Evolutionary conservation across 2,329 filamentous ascomycete species (phyloP).

Genomic region (Neofusicoccum cordaticola): DNA sequence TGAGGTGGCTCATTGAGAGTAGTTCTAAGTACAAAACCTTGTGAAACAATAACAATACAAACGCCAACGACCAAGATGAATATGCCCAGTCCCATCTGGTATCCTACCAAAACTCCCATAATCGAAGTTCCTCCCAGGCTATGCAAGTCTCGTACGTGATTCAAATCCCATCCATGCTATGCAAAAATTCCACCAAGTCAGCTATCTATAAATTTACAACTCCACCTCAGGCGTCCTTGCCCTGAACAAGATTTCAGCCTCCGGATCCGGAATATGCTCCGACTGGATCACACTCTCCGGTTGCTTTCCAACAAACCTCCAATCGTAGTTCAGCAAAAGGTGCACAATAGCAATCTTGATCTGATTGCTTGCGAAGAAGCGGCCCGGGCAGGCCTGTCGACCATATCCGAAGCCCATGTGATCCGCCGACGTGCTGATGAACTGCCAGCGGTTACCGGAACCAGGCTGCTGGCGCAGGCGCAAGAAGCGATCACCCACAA

Average conservation of each 20-base stretch:
- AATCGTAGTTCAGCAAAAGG: conserved; percentile 20
- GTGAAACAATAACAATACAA: too few species aligned
- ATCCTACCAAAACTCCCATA: too few species aligned
- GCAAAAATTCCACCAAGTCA: too few species aligned
- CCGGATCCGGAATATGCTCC: background rate
- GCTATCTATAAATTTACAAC: background rate
- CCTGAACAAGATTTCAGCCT: background rate
- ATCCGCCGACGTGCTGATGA: background rate
- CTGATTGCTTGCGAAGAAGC: conserved; percentile 19
- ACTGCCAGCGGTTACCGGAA: background rate
- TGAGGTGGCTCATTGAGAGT: too few species aligned
- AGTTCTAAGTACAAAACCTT: too few species aligned
- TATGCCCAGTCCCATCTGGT: too few species aligned
- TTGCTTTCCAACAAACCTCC: background rate
- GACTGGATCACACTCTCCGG: background rate
- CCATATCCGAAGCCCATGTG: background rate
- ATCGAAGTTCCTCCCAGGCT: too few species aligned
- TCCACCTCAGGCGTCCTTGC: background rate
- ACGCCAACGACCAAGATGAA: too few species aligned
- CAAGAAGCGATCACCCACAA: background rate
- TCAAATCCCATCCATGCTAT: too few species aligned
- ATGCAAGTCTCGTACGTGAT: too few species aligned
- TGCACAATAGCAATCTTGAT: conserved; percentile 19
- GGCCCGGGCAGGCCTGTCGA: conserved; percentile 16
- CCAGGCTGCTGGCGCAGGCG: background rate